Conservation (phyloP, 768 basidiomycete species). For the Mycena vulgaris region DNA sequence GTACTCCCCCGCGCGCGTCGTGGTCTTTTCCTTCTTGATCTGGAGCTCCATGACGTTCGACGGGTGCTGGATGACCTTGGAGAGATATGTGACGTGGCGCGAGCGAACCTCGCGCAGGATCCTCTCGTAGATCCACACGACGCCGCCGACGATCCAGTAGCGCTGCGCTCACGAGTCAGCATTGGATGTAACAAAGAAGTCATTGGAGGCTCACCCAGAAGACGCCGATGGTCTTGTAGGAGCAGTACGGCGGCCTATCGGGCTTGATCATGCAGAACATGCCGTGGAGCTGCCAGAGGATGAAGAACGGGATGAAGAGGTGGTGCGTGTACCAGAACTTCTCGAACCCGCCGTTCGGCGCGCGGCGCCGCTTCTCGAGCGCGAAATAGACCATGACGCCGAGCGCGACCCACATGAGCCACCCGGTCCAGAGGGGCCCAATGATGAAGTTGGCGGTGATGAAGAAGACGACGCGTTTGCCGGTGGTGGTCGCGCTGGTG, state of each 20-base stretch:
- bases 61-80: slow-evolving; percentile 96
- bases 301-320: slow-evolving; percentile 94
- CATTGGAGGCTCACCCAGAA: slow-evolving; percentile 82
- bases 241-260: slow-evolving; percentile 91
- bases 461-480: slow-evolving; percentile 76
- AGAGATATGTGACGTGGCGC: slow-evolving; percentile 92
- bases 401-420: slow-evolving; percentile 87
- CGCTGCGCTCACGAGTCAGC: slow-evolving; percentile 62
- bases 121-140: slow-evolving; percentile 90
- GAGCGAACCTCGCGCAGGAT: slow-evolving; percentile 93
- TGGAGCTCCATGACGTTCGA: slow-evolving; percentile 93
- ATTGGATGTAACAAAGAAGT: slow-evolving; percentile 17
- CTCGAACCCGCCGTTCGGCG: slow-evolving; percentile 75
- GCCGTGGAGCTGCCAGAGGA: slow-evolving; percentile 94
- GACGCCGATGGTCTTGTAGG: slow-evolving; percentile 87
- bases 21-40: slow-evolving; percentile 38
- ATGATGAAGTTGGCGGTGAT: slow-evolving; percentile 85
- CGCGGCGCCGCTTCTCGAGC: slow-evolving; percentile 82
- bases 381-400: slow-evolving; percentile 90
- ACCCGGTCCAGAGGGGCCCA: slow-evolving; percentile 62
- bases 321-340: slow-evolving; percentile 93
- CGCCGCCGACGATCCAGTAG: slow-evolving; percentile 91
- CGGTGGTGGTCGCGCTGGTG: slow-evolving; percentile 66
- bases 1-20: slow-evolving; percentile 89
- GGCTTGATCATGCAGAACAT: slow-evolving; percentile 98